phyloP scores from a whole-genome alignment of 1,284 basidiomycete species.

The Thelephora terrestris region DNA sequence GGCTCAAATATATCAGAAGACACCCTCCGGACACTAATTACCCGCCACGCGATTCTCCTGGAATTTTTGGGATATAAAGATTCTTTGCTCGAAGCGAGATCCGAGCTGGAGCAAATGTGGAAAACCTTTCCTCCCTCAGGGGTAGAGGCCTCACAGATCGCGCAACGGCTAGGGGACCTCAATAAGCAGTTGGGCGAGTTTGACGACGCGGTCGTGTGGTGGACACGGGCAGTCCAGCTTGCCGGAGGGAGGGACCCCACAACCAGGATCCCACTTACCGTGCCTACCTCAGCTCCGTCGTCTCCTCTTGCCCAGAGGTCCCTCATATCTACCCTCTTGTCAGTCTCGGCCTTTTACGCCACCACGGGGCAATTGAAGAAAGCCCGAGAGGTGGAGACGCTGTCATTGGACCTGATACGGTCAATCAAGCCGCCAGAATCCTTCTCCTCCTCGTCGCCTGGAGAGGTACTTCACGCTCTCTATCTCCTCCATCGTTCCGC shows the following conservation, averaged over 20 bases:
- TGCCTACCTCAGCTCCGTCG: slow-evolving; percentile 36
- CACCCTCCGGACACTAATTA: slow-evolving; percentile 28
- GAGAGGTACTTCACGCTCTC: slow-evolving; percentile 53
- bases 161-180: slow-evolving; percentile 58
- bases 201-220: slow-evolving; percentile 54
- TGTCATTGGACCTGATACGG: slow-evolving; percentile 58
- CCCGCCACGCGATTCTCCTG: slow-evolving; percentile 52
- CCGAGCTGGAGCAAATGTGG: slow-evolving; percentile 60
- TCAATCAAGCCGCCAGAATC: slow-evolving; percentile 44
- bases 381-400: slow-evolving; percentile 59
- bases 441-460: slow-evolving; percentile 33
- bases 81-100: slow-evolving; percentile 46
- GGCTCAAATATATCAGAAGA: slow-evolving; percentile 40
- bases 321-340: slow-evolving; percentile 54
- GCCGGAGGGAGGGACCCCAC: slow-evolving; percentile 19
- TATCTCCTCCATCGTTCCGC: slow-evolving; percentile 68
- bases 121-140: slow-evolving; percentile 29
- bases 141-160: slow-evolving; percentile 41
- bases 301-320: slow-evolving; percentile 63
- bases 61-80: slow-evolving; percentile 57
- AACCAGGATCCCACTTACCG: slow-evolving; percentile 13
- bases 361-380: slow-evolving; percentile 52
- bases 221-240: slow-evolving; percentile 46
- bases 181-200: slow-evolving; percentile 41
- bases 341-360: slow-evolving; percentile 64